These are phyloP conservation scores for Colletotrichum destructivum DNA, from an alignment of 2,329 filamentous ascomycete species.

Conservation along the genomic window DNA sequence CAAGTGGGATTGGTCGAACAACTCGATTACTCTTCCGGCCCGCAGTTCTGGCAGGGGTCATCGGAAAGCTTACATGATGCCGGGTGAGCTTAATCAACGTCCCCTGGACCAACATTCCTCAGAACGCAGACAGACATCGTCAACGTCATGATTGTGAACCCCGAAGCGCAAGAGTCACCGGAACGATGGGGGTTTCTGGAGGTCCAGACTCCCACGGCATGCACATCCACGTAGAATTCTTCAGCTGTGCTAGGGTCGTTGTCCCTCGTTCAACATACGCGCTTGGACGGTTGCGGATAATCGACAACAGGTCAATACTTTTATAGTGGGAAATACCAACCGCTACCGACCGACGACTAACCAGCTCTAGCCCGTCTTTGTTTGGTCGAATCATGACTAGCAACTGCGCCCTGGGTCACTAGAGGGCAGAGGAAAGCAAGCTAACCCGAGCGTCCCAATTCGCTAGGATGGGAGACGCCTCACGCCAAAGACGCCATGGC, in stretches of 20 bases:
- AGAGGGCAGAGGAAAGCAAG: not conserved
- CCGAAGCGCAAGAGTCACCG: not conserved
- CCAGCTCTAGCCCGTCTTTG: slow-evolving; percentile 22
- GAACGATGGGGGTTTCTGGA: too few species aligned
- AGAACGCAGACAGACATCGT: not conserved
- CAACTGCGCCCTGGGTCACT: not conserved
- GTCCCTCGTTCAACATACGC: not conserved
- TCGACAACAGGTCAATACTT: not conserved
- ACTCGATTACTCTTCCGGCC: not conserved
- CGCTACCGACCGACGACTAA: slow-evolving; percentile 23
- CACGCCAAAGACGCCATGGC: slow-evolving; percentile 9
- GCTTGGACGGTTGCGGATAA: slow-evolving; percentile 34
- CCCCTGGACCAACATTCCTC: slow-evolving; percentile 13
- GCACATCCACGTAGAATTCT: too few species aligned
- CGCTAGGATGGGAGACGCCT: not conserved
- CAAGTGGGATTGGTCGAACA: slow-evolving; percentile 1
- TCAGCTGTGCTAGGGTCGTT: not conserved
- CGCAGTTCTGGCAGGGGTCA: slow-evolving; percentile 23
- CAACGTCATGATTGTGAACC: slow-evolving; percentile 15
- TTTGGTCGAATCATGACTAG: not conserved
- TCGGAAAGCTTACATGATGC: slow-evolving; percentile 17
- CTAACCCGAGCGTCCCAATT: slow-evolving; percentile 24
- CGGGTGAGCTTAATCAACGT: slow-evolving; percentile 35
- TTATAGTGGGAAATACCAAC: slow-evolving; percentile 1
- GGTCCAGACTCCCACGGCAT: not conserved